Percentiles rank a stretch among this genome's conserved stretches.
Evolutionary conservation across 495 filamentous ascomycete species (phyloP).

Genomic region (Friedmanniomyces endolithicus): DNA sequence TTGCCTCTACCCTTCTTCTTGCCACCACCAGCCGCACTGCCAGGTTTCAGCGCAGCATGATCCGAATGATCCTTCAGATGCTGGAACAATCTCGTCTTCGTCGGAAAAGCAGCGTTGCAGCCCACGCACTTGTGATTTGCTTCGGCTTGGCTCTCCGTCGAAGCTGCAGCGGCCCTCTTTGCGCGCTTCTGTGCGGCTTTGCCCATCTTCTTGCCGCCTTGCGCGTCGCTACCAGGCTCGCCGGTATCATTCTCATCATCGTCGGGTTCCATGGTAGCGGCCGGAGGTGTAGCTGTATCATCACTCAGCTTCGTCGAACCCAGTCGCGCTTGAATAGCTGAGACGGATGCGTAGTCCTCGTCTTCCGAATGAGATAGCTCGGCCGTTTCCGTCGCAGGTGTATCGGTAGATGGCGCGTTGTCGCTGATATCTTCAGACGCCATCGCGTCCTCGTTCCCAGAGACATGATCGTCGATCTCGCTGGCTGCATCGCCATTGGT

Average conservation of each 20-base stretch:
- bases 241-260: background rate
- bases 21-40: constrained; percentile 15
- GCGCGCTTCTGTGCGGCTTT: constrained; percentile 82
- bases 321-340: constrained; percentile 24
- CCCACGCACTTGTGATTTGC: constrained; percentile 42
- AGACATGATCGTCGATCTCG: background rate
- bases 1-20: constrained; percentile 20
- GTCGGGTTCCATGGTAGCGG: background rate
- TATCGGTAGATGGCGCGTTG: background rate
- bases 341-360: constrained; percentile 26
- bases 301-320: background rate
- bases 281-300: background rate
- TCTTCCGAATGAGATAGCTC: constrained; percentile 11
- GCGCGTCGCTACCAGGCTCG: background rate
- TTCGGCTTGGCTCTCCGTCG: constrained; percentile 23
- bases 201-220: constrained; percentile 45
- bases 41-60: constrained; percentile 14
- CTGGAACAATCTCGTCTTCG: constrained; percentile 57
- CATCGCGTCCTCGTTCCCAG: background rate
- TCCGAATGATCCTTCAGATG: constrained; percentile 47
- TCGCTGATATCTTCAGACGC: background rate
- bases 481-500: background rate
- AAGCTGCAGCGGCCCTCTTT: constrained; percentile 55
- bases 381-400: background rate
- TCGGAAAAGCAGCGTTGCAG: constrained; percentile 51